phyloP scores from a whole-genome alignment of 2,329 filamentous ascomycete genomes.

The Chrysosporium queenslandicum region DNA sequence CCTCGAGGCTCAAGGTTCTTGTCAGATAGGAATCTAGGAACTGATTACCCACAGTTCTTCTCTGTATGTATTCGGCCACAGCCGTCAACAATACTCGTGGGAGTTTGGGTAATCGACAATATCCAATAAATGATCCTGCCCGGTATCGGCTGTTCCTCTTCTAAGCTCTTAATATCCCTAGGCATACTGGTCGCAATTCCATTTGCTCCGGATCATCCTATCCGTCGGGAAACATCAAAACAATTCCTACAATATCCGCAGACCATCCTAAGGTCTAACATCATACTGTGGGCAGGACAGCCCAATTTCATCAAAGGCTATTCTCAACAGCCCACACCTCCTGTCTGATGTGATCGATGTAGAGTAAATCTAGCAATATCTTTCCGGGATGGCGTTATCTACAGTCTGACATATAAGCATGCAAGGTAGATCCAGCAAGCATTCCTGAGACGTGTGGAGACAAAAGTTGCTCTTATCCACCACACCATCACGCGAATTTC shows the following conservation, averaged over 20 bases:
- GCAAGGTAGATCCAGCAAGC: background rate
- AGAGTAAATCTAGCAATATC: too few relatives aligned
- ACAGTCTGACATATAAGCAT: too few relatives aligned
- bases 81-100: too few relatives aligned
- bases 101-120: background rate
- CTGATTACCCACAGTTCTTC: too few relatives aligned
- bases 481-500: background rate
- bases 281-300: too few relatives aligned
- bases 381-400: too few relatives aligned
- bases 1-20: background rate
- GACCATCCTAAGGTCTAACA: background rate
- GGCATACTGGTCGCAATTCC: background rate
- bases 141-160: background rate
- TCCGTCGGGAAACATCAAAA: slow-evolving; percentile 23
- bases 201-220: slow-evolving; percentile 28
- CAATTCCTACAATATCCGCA: background rate
- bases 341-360: too few relatives aligned
- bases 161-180: background rate
- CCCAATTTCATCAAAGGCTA: background rate
- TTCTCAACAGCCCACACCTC: too few relatives aligned
- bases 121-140: background rate
- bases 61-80: too few relatives aligned
- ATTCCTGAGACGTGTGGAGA: background rate
- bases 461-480: background rate
- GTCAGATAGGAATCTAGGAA: too few relatives aligned